Evolutionary conservation across 345 rosid species (phyloP), one percentile per base, ranked within the genome.

Genomic region (Balakata baccata): DNA sequence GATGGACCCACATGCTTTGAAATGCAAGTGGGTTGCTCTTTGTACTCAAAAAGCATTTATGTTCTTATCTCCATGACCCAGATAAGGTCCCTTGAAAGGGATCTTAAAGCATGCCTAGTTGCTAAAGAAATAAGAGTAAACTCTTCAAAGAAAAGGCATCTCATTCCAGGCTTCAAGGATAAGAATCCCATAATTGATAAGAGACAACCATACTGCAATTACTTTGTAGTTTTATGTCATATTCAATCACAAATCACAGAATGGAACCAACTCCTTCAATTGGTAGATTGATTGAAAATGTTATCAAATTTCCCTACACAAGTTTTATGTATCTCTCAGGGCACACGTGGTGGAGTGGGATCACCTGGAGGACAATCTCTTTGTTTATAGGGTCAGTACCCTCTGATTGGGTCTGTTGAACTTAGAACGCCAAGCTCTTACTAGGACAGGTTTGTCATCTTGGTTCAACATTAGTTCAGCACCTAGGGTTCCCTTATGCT

Each of bases 41-140:
- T 73, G 62, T 77, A 72, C 45, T 7, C 64, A 43, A 73, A 64
- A 75, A 51, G 72, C 75, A 69, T 76, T 69, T 20, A 69, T 76
- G 46, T 39, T 57, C 56, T 62, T 57, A 9, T 71, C 77, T 59
- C 60, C 22, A 6, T 53, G 57, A 53, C 22, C 18, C 11, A 39
- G 34, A 18, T 52, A 71, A 68, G 76, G 77, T 61, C 77, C 66
- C 45, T 6, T 52, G 1, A 46, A 34, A 62, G 65, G 60, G 68
- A 71, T 73, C 17, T 41, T 49, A 56, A 72, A 64, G 80, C 71
- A 68, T 72, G 59, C 13, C 17, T 13, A n/a, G 0, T 54, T 54
- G 25, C 72, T 18, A 43, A 34, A 34, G 77, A 71, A 66, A 29
- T 16, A 65, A 64, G 49, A 45, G 16, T 39, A 23, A 39, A n/a